Percentiles rank a stretch among this genome's conserved stretches.
phyloP scores from a whole-genome alignment of 352 stramenopile species.

The Pythium folliculosum region DNA sequence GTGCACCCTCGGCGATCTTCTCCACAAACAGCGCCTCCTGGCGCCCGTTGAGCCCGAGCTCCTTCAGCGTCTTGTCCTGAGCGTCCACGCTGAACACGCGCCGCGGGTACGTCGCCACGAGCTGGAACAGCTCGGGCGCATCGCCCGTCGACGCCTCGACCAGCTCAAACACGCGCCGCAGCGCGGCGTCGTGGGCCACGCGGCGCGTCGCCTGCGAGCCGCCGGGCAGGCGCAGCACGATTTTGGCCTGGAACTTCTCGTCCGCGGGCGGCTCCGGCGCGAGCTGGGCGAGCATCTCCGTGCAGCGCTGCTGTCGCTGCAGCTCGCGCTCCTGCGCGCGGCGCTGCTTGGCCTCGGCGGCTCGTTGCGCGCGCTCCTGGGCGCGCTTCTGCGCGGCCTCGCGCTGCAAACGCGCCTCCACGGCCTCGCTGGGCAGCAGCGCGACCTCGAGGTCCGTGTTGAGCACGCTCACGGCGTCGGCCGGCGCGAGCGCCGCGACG shows the following conservation, averaged over 20 bases:
- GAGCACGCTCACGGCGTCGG: slow-evolving; percentile 64
- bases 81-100: slow-evolving; percentile 50
- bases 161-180: slow-evolving; percentile 52
- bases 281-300: neutral
- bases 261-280: slow-evolving; percentile 40
- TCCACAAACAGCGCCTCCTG: slow-evolving; percentile 78
- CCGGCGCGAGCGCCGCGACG: slow-evolving; percentile 59
- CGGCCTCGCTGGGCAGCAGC: slow-evolving; percentile 66
- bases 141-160: slow-evolving; percentile 60
- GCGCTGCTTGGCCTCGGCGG: neutral
- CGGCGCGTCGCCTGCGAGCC: slow-evolving; percentile 49
- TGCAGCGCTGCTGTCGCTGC: neutral
- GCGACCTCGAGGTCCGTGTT: slow-evolving; percentile 86
- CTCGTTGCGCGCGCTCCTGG: slow-evolving; percentile 22
- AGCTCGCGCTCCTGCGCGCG: slow-evolving; percentile 48
- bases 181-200: slow-evolving; percentile 37
- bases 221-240: slow-evolving; percentile 50
- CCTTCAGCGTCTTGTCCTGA: slow-evolving; percentile 44
- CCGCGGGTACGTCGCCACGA: slow-evolving; percentile 65
- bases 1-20: neutral
- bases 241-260: slow-evolving; percentile 46
- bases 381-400: slow-evolving; percentile 38
- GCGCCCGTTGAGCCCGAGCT: slow-evolving; percentile 51
- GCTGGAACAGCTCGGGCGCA: slow-evolving; percentile 35
- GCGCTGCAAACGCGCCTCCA: slow-evolving; percentile 39